Percentiles rank a stretch among this genome's conserved stretches.
These are phyloP conservation scores for Aspergillus texensis DNA, from an alignment of 2,329 filamentous ascomycete genomes.

Conservation along the genomic window DNA sequence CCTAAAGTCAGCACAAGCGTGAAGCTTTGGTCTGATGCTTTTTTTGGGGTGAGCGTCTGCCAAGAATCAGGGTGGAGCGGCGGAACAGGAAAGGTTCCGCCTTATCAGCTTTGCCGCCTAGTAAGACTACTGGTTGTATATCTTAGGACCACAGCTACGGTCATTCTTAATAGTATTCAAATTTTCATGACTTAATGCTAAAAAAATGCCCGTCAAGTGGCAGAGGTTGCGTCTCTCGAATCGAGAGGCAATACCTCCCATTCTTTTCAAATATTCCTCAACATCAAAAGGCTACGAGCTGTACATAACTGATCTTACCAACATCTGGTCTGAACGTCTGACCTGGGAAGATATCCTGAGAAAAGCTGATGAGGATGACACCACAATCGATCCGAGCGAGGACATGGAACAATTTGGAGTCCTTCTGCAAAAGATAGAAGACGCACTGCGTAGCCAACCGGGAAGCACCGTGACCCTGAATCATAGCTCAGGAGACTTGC, in stretches of 20 bases:
- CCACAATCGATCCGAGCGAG: constrained; percentile 63
- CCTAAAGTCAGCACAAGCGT: background rate
- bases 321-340: constrained; percentile 59
- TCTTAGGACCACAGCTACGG: background rate
- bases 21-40: background rate
- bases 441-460: constrained; percentile 46
- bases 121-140: constrained; percentile 1
- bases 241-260: constrained; percentile 32
- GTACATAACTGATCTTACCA: constrained; percentile 60
- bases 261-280: constrained; percentile 43
- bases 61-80: background rate
- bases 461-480: constrained; percentile 37
- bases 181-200: background rate
- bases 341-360: constrained; percentile 49
- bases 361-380: constrained; percentile 51
- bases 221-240: constrained; percentile 33
- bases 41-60: background rate
- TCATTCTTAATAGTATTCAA: background rate
- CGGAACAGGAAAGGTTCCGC: background rate
- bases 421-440: constrained; percentile 57
- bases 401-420: constrained; percentile 58
- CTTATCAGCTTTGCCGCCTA: constrained; percentile 12
- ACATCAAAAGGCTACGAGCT: constrained; percentile 51
- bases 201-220: constrained; percentile 40
- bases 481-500: constrained; percentile 31